Evolutionary conservation across 2,329 filamentous ascomycete genomes (phyloP), one percentile per base, ranked within the genome.

Genomic region (Colletotrichum sp.): DNA sequence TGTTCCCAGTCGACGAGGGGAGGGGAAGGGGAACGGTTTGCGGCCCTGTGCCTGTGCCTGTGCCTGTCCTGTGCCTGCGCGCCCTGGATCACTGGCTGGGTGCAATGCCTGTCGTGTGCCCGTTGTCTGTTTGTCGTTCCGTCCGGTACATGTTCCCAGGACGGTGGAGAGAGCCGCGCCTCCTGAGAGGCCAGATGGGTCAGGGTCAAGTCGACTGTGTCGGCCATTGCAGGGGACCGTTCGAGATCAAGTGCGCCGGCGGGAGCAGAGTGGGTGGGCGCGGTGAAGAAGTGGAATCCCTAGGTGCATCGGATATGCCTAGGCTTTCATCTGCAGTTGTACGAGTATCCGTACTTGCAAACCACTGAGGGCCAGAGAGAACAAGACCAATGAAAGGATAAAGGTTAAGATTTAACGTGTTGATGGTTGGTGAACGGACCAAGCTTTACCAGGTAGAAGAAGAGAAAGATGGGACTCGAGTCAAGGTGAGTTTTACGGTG

Each of bases 61-160:
- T 63, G 18, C 39, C 39, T 43, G 39, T 18, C 9, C 9, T 21
- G 60, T 63, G 18, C 39, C 39, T 43, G 39, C 39, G 18, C 39
- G 39, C 66, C 59, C 57, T 43, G 52, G 52, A 55, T 67, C 34
- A 39, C 65, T 70, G 16, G 7, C 39, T 43, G 39, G 18, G 39
- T 43, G 39, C 39, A 43, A 43, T 48, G 39, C 39, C 39, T 48
- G 39, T 48, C 39, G 39, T 52, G 43, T 52, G 43, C 43, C 43
- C 43, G 43, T 21, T 52, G 43, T 52, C 43, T 70, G 71, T 71
- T 52, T 52, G 43, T 21, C n/a, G 61, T 72, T 69, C 39, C 61
- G 72, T 39, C 72, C 72, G 69, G 59, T 74, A 71, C 71, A 6
- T 52, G 43, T 52, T 52, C 43, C 72, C 63, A 75, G 69, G 68